These are phyloP conservation scores for Pulveroboletus ravenelii DNA, from an alignment of 768 basidiomycete genomes.

Conservation along the genomic window DNA sequence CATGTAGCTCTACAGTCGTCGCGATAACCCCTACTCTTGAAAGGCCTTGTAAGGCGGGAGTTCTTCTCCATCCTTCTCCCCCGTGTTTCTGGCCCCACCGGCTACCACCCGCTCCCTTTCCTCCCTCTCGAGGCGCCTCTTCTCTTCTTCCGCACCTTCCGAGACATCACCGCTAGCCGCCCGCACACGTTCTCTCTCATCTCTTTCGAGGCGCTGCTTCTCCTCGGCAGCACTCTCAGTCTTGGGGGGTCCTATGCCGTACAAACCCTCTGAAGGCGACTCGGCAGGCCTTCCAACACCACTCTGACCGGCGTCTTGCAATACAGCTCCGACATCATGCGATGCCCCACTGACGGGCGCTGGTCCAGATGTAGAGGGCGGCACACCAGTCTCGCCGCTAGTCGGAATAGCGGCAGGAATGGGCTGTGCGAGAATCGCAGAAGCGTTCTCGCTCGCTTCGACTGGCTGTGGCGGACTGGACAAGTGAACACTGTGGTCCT, in stretches of 20 bases:
- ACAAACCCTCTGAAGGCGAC: conserved; percentile 29
- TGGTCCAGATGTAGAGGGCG: conserved; percentile 56
- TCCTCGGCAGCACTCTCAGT: conserved; percentile 60
- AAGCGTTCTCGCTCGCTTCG: conserved; percentile 22
- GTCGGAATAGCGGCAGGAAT: conserved; percentile 30
- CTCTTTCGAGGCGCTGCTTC: conserved; percentile 55
- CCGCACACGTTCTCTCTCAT: conserved; percentile 47
- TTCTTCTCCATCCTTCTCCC: conserved; percentile 31
- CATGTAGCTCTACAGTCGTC: no score
- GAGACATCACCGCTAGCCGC: conserved; percentile 19
- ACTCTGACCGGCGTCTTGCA: neutral
- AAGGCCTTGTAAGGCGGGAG: conserved; percentile 45
- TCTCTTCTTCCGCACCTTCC: conserved; percentile 62
- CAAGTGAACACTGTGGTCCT: conserved; percentile 5
- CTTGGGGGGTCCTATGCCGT: conserved; percentile 22
- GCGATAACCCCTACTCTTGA: conserved; percentile 6
- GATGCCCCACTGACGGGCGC: conserved; percentile 54
- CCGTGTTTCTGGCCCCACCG: conserved; percentile 23
- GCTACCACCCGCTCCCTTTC: conserved; percentile 53
- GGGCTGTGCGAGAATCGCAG: conserved; percentile 21
- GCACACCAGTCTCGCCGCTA: conserved; percentile 54
- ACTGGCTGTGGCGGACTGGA: neutral
- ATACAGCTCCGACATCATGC: neutral
- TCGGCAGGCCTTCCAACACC: conserved; percentile 21
- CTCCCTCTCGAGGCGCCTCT: conserved; percentile 59